Conservation (phyloP, 805 yeast genomes). For the Maudiozyma pseudohumilis region DNA sequence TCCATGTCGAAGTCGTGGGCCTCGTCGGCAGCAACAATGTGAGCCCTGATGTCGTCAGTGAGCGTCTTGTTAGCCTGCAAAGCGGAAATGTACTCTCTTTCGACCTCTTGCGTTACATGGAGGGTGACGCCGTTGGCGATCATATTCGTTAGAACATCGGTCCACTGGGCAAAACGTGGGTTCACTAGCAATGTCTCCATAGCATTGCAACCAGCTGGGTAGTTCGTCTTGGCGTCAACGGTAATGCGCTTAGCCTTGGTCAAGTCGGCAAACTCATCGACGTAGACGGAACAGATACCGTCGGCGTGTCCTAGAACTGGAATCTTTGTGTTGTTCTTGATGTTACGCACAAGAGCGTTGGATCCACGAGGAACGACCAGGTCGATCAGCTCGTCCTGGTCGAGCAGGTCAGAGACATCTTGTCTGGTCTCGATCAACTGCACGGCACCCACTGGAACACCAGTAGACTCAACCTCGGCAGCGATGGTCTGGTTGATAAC, state of each 20-base stretch:
- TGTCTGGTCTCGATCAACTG: constrained; percentile 84
- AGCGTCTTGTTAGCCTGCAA: constrained; percentile 12
- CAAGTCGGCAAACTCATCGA: constrained; percentile 69
- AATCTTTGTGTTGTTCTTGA: constrained; percentile 81
- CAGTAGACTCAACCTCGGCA: constrained; percentile 36
- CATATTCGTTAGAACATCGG: constrained; percentile 36
- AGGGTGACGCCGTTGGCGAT: constrained; percentile 59
- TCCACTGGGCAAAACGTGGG: constrained; percentile 28
- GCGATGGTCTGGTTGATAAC: constrained; percentile 53
- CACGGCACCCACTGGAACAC: constrained; percentile 71
- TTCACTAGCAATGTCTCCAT: constrained; percentile 72
- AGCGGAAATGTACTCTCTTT: constrained; percentile 19
- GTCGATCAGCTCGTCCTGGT: constrained; percentile 84
- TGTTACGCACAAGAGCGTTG: constrained; percentile 76
- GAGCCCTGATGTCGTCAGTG: constrained; percentile 16
- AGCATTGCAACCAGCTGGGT: constrained; percentile 99
- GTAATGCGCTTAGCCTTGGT: constrained; percentile 66
- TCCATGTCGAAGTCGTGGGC: constrained; percentile 64
- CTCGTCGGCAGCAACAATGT: constrained; percentile 38
- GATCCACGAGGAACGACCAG: constrained; percentile 98
- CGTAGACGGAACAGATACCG: constrained; percentile 85
- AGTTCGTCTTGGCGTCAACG: constrained; percentile 86
- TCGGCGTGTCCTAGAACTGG: constrained; percentile 99
- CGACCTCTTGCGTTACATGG: constrained; percentile 52
- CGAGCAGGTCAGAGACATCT: constrained; percentile 75